Base-by-base conservation (phyloP, 768 basidiomycete genomes). In the Mycena amicta region DNA sequence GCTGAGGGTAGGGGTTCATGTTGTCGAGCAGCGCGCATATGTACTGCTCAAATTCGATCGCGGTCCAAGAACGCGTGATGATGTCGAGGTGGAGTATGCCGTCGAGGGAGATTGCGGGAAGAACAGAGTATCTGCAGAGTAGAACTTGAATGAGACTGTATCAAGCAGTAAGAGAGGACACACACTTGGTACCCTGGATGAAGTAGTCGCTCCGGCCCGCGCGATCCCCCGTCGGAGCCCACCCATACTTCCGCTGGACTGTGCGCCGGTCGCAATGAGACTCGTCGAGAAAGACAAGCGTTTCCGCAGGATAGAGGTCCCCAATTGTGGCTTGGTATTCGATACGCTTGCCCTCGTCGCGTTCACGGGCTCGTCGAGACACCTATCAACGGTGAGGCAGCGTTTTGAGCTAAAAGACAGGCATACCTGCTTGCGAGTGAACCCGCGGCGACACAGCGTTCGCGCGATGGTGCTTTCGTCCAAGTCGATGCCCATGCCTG, bases 1-100 rank as follows among this genome's bases (percentile, higher is more conserved):
- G 41, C 3, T 13, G 52, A n/a, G 71, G 72, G 40, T 57, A 77
- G 15, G 69, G 70, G 30, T 74, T 70, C 72, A 76, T 74, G 12
- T 56, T 33, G 40, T 63, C 59, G 2, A 73, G 56, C n/a, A 72
- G 60, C n/a, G 27, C 53, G 37, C 58, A 46, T 43, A 70, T 57
- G 47, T 59, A 72, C 6, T 54, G 15, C 16, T 20, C 50, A 70
- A n/a, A 74, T 26, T 67, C 59, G 23, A 65, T 61, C 3, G 54
- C 55, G 27, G 59, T 65, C 37, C 67, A 68, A 18, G 71, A 71
- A 20, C 68, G 43, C 31, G 64, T 60, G 25, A 74, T 66, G 15
- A 71, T 66, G 3, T 71, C 61, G 1, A 66, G 64, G 59, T 71
- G 62, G 6, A 75, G 65, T 4, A 74, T 64, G 1, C 73, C 74